Base-by-base conservation (phyloP, 2,329 filamentous ascomycete species). In the Apiospora kogelbergensis region DNA sequence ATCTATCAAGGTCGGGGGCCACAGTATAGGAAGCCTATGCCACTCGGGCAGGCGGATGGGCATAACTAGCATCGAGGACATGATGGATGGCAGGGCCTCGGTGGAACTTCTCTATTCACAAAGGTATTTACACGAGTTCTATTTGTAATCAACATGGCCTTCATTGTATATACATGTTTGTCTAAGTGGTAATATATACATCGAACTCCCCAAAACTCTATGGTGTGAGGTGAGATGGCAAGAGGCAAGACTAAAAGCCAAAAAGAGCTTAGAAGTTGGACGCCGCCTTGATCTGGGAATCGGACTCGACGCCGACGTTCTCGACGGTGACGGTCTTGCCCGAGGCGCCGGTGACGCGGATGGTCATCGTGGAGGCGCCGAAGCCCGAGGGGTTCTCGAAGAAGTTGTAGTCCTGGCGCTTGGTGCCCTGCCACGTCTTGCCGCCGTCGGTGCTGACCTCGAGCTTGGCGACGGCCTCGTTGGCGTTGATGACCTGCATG, bases 401-500 rank as follows among this genome's bases (percentile, higher is more conserved):
- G 80, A 84, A 91, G 82, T 91, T 88, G 77, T 89, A 89, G 37
- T 80, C 78, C 68, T 82, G 77, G 64, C 89, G 82, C 2, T 80
- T 82, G 0, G 89, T 90, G n/a, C 76, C 65, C 77, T 85, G 77
- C 89, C 89, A 91, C 17, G 85, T 87, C 67, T 73, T 82, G 22
- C 89, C 89, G 13, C 86, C 83, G 74, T 91, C 85, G 22, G 83
- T 88, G 69, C 86, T 88, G 69, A 91, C 88, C 72, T 91, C 88
- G 30, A 91, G 81, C 71, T 80, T 83, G 67, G 81, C 73, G 48
- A 91, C 83, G 20, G 84, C 82, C 70, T 86, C 81, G 76, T 89
- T 90, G 74, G 86, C 80, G 78, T 91, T 91, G 74, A 90, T 82
- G 57, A 91, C 88, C 77, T 92, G 90, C 83, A 89, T 89, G 64